Conservation (phyloP, 2,329 filamentous ascomycete species). For the Trichoderma citrinoviride region DNA sequence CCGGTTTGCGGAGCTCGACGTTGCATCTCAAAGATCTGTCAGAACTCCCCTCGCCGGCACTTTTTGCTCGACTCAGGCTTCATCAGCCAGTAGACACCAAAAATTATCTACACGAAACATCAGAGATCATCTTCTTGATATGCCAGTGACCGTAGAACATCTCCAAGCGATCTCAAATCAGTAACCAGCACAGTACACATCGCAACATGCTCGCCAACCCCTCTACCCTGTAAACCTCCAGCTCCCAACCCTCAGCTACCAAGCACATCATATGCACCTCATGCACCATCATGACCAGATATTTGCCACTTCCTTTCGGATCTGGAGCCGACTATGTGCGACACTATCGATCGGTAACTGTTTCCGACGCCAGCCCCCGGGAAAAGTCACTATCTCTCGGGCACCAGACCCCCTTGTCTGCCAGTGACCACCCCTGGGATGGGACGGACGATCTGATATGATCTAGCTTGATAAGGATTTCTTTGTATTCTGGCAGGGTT, state of each 20-base stretch:
- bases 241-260: not conserved
- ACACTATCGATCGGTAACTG: not conserved
- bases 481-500: no score
- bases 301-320: constrained; percentile 5
- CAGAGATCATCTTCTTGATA: no score
- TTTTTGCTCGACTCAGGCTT: no score
- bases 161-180: no score
- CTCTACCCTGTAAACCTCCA: not conserved
- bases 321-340: not conserved
- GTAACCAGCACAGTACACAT: not conserved
- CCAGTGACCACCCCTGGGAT: not conserved
- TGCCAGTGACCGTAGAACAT: no score
- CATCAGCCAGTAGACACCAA: no score
- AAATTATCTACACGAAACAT: no score
- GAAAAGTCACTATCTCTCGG: not conserved
- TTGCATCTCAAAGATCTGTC: no score
- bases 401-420: not conserved
- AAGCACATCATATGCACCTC: not conserved
- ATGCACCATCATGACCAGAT: not conserved
- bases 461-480: no score
- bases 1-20: no score
- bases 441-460: no score
- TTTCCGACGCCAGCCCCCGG: not conserved
- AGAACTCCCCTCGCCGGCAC: no score
- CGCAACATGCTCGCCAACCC: not conserved